Evolutionary conservation across 2,329 filamentous ascomycete genomes (phyloP), one percentile per base, ranked within the genome.

Genomic region (Conoideocrella luteorostrata): DNA sequence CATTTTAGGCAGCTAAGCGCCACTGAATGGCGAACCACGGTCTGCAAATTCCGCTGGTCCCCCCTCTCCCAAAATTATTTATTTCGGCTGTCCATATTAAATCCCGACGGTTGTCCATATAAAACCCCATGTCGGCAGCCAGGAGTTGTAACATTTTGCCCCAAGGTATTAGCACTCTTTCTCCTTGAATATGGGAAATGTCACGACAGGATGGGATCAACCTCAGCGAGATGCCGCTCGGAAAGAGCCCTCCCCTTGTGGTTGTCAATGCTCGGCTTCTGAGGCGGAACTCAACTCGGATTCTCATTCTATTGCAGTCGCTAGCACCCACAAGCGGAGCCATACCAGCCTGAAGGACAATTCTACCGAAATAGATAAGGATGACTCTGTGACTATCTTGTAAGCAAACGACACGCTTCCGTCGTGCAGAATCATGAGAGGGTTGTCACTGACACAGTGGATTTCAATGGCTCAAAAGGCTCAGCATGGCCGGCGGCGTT

Each of bases 271-370:
- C 41, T 51, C 52, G 2, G 28, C 51, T 2, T 63, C 61, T 17
- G 45, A 51, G 1, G 34, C 43, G 21, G 54, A 59, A 4, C 36
- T 61, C 10, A 46, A 51, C 18, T 45, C 51, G 1, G 51, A 50
- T 5, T 30, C 62, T 6, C 51, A 57, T 10, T 63, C 62, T 45
- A 52, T 47, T 12, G 41, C 46, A 2, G 61, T 64, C 24, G 47
- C 56, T 26, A 45, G 44, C 3, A 42, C 38, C 2, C 44, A 58
- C n/a, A 20, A 26, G 6, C n/a, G 43, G 2, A 52, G 48, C 4
- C 56, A 60, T 17, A 34, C 48, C 4, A 47, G 26, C 22, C 51
- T 58, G 17, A 44, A 46, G 4, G 51, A 48, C 3, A 55, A 62
- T 5, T 36, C 51, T 2, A 50, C 53, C 33, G 46, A 52, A 7